phyloP scores from a whole-genome alignment of 2,329 filamentous ascomycete species.

The Colletotrichum tofieldiae region DNA sequence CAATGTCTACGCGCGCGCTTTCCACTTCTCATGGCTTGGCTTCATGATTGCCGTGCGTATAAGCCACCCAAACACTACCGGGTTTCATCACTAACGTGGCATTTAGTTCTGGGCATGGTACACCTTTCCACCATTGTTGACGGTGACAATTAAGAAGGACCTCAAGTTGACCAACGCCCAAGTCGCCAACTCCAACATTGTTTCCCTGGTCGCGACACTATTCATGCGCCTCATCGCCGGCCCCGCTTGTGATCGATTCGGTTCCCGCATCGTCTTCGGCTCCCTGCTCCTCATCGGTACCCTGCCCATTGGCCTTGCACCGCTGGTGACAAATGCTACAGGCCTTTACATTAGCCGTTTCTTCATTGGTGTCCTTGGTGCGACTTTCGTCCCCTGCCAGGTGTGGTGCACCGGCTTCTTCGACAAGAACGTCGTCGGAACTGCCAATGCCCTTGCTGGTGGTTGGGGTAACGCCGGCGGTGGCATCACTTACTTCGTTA shows the following conservation, averaged over 20 bases:
- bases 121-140: slow-evolving; percentile 87
- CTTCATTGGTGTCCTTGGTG: slow-evolving; percentile 86
- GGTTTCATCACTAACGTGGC: slow-evolving; percentile 47
- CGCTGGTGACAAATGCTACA: slow-evolving; percentile 75
- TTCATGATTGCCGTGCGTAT: slow-evolving; percentile 86
- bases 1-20: slow-evolving; percentile 87
- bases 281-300: slow-evolving; percentile 83
- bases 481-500: slow-evolving; percentile 93
- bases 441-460: slow-evolving; percentile 87
- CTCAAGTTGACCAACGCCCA: slow-evolving; percentile 79
- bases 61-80: not conserved
- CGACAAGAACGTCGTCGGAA: slow-evolving; percentile 92
- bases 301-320: slow-evolving; percentile 86
- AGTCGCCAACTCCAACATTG: slow-evolving; percentile 91
- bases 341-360: slow-evolving; percentile 83
- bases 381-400: slow-evolving; percentile 87
- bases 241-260: slow-evolving; percentile 88
- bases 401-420: slow-evolving; percentile 96
- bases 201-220: slow-evolving; percentile 82
- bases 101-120: slow-evolving; percentile 87
- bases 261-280: slow-evolving; percentile 85
- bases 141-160: slow-evolving; percentile 85
- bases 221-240: slow-evolving; percentile 85
- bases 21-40: slow-evolving; percentile 90
- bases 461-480: slow-evolving; percentile 91